Evolutionary conservation across 2,329 filamentous ascomycete genomes (phyloP), one percentile per base, ranked within the genome.

Genomic region (Calonectria pseudoturangicola): DNA sequence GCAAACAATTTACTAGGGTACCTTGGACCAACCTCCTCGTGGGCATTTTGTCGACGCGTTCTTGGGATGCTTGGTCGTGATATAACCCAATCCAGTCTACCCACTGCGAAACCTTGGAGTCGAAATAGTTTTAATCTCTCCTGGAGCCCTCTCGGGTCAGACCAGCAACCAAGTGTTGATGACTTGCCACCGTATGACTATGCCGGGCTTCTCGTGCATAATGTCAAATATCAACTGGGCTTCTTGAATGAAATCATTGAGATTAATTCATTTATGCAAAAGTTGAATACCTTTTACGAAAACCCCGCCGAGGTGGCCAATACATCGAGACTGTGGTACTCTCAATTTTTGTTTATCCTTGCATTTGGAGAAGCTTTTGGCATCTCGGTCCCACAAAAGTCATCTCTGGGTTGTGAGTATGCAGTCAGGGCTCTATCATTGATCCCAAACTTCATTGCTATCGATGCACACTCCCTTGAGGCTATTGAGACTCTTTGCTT

Each of bases 211-310:
- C 60, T 70, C 2, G n/a, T 70, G 27, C 47, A 60, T 15, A 66
- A 62, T 2, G 70, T 70, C 15, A 58, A 65, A 27, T 72, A 72
- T n/a, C 66, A 72, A 9, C 66, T 72, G 4, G 70, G 66, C 9
- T 39, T 58, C 27, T 33, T 67, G 5, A 64, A 65, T 27, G 56
- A 58, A 18, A 70, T 72, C 16, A 70, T 72, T 36, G 66, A 70
- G 16, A 39, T 66, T 27, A 62, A 39, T 8, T 25, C 25, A 1
- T 72, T 72, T 16, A 25, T 21, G 9, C 9, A 54, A 21, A 41
- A 72, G 8, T 15, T 72, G 4, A 43, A 66, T n/a, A 28, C 48
- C 6, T 70, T 72, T 50, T 72, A 72, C n/a, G 25, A 72, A 15
- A 25, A 70, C 8, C 70, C 70, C 43, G 48, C 41, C 6, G n/a